These are phyloP conservation scores for Cutaneotrichosporon cyanovorans DNA, from an alignment of 1,284 basidiomycete species.

Conservation along the genomic window DNA sequence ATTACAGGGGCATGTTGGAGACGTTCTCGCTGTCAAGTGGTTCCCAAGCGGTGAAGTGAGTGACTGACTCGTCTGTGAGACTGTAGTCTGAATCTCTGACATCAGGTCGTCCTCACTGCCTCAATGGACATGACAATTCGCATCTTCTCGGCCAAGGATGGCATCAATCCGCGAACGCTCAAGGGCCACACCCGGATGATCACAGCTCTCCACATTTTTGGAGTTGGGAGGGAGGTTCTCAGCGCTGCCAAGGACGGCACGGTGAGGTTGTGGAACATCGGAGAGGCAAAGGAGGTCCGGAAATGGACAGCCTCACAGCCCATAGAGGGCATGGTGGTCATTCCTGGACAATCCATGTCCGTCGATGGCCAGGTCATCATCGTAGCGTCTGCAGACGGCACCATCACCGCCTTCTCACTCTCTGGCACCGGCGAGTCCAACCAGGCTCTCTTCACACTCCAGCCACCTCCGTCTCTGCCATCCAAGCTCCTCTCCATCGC, in stretches of 20 bases:
- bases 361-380: conserved; percentile 26
- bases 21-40: conserved; percentile 43
- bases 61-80: neutral
- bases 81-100: conserved; percentile 6
- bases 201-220: conserved; percentile 55
- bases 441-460: conserved; percentile 35
- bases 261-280: conserved; percentile 67
- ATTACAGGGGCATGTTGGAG: conserved; percentile 47
- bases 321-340: conserved; percentile 26
- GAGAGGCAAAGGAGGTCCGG: conserved; percentile 51
- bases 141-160: conserved; percentile 40
- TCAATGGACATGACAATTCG: conserved; percentile 45
- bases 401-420: conserved; percentile 49
- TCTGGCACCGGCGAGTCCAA: conserved; percentile 44
- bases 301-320: conserved; percentile 28
- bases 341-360: conserved; percentile 27
- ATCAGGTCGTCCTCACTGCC: conserved; percentile 45
- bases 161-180: conserved; percentile 53
- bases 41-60: conserved; percentile 37
- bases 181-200: conserved; percentile 60
- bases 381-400: conserved; percentile 54
- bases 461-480: conserved; percentile 14
- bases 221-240: conserved; percentile 58
- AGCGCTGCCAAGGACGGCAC: conserved; percentile 58
- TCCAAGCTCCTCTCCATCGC: conserved; percentile 53